Conservation (phyloP, 1,284 basidiomycete genomes). For the Phylloboletellus chloephorus region DNA sequence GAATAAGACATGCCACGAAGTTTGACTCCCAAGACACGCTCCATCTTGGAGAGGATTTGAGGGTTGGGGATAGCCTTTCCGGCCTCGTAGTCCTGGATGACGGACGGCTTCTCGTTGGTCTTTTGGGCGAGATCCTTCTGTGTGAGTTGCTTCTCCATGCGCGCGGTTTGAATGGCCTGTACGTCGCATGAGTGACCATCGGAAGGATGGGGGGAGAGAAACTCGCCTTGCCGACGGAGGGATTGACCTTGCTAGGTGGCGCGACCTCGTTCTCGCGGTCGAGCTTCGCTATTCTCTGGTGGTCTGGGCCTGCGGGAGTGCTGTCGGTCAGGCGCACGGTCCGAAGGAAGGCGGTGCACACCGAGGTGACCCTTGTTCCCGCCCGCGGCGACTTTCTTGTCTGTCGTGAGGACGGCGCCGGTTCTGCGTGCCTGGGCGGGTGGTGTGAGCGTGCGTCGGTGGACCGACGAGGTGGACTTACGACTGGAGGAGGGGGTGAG, state of each 20-base stretch:
- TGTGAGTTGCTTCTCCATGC: slow-evolving; percentile 72
- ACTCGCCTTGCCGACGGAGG: slow-evolving; percentile 76
- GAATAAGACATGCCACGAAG: slow-evolving; percentile 64
- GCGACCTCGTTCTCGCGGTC: slow-evolving; percentile 96
- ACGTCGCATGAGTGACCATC: slow-evolving; percentile 1
- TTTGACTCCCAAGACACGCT: slow-evolving; percentile 87
- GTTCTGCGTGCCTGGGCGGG: slow-evolving; percentile 56
- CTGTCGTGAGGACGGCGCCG: slow-evolving; percentile 70
- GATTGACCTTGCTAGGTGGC: slow-evolving; percentile 81
- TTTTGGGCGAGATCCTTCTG: slow-evolving; percentile 95
- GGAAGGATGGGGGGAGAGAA: neutral
- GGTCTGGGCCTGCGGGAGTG: slow-evolving; percentile 67
- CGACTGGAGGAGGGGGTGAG: slow-evolving; percentile 36
- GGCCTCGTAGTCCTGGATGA: slow-evolving; percentile 87
- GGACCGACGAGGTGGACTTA: slow-evolving; percentile 33
- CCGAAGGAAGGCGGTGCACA: slow-evolving; percentile 29
- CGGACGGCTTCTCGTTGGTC: slow-evolving; percentile 86
- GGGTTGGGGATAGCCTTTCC: slow-evolving; percentile 88
- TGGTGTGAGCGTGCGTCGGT: neutral
- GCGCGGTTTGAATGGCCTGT: slow-evolving; percentile 80
- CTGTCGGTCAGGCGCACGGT: slow-evolving; percentile 3
- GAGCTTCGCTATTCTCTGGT: slow-evolving; percentile 89
- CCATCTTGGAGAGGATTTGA: slow-evolving; percentile 88
- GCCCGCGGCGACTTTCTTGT: slow-evolving; percentile 67
- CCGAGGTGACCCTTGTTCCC: slow-evolving; percentile 70